Base-by-base conservation (phyloP, 1,284 basidiomycete genomes). In the Ganoderma lingzhi region DNA sequence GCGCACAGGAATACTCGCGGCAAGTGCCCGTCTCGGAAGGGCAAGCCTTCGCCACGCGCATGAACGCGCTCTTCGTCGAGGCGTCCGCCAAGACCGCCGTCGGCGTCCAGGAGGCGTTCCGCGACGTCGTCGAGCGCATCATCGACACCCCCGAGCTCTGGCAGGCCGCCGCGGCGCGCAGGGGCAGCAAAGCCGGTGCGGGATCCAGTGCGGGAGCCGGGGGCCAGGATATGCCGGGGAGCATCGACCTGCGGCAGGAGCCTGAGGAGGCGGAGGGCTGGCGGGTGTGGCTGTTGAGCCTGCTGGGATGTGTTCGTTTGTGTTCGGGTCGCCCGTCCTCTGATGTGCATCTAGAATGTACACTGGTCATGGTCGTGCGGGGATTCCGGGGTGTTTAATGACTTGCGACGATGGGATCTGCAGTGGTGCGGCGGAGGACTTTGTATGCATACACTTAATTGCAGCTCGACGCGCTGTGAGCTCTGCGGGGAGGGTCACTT, bases 21-120 rank as follows among this genome's bases (percentile, higher is more conserved):
- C 92, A 96, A 79, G 96, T 99, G 5, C 82, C 93, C 0, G 90
- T 88, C 2, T 82, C 90, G 0, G 96, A 99, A 78, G 98, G 92
- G 0, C 81, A 89, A 69, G 87, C 87, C 1, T 98, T 97, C 77
- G 97, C 97, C 0, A 83, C 86, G 39, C 87, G 92, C 61, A 94
- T 95, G 87, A 88, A 88, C 42, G 93, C 92, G 14, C 84, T 96
- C 51, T 98, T 98, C 80, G 84, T 97, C 59, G 96, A 98, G 83
- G 88, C 91, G 3, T 93, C 93, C 0, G 96, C 96, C 0, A 97
- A 98, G 88, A 96, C 94, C 0, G 87, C 90, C 14, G 84, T 93
- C 0, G 92, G 93, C 14, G 96, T 97, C 2, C 85, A 86, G 42
- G 92, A 95, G 63, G 89, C 92, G 1, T 97, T 98, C 79, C 85